Evolutionary conservation across 2,329 filamentous ascomycete genomes (phyloP).

Genomic region (Colletotrichum phormii): DNA sequence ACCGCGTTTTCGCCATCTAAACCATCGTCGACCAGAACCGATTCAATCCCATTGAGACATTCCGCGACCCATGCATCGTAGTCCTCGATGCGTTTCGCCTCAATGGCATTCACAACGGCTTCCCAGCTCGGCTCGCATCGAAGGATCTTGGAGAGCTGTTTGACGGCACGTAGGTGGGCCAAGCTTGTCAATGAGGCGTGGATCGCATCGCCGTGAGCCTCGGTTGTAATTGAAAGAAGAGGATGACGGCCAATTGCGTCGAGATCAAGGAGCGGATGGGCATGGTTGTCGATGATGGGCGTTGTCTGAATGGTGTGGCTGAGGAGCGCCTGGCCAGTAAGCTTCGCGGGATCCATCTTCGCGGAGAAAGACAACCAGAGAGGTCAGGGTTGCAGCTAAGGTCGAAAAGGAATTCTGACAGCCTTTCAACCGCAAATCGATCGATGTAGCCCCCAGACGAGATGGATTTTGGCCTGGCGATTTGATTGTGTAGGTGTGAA

Average conservation of each 20-base stretch:
- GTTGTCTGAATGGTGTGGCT: conserved; percentile 59
- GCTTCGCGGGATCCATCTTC: conserved; percentile 36
- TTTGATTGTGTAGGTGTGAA: conserved; percentile 19
- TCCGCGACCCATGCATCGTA: conserved; percentile 68
- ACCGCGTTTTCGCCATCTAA: conserved; percentile 63
- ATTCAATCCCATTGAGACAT: conserved; percentile 79
- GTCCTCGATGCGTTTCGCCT: conserved; percentile 54
- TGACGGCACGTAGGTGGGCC: conserved; percentile 76
- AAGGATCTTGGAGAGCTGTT: conserved; percentile 75
- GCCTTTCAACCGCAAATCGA: conserved; percentile 21
- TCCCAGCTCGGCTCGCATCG: conserved; percentile 73
- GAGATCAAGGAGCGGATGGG: conserved; percentile 73
- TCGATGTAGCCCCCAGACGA: conserved; percentile 3
- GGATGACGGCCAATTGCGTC: conserved; percentile 59
- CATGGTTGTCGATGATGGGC: conserved; percentile 80
- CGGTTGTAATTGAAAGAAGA: conserved; percentile 73
- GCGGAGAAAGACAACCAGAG: conserved; percentile 28
- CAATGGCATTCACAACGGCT: conserved; percentile 57
- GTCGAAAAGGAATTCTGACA: neutral
- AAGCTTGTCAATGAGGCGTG: conserved; percentile 71
- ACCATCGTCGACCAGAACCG: conserved; percentile 83
- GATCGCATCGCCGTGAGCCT: conserved; percentile 78
- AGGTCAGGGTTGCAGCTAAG: neutral
- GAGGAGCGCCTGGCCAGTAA: conserved; percentile 41
- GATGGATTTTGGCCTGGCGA: neutral